Evolutionary conservation across 352 stramenopile species (phyloP).

Genomic region (Pythium sukuiense): DNA sequence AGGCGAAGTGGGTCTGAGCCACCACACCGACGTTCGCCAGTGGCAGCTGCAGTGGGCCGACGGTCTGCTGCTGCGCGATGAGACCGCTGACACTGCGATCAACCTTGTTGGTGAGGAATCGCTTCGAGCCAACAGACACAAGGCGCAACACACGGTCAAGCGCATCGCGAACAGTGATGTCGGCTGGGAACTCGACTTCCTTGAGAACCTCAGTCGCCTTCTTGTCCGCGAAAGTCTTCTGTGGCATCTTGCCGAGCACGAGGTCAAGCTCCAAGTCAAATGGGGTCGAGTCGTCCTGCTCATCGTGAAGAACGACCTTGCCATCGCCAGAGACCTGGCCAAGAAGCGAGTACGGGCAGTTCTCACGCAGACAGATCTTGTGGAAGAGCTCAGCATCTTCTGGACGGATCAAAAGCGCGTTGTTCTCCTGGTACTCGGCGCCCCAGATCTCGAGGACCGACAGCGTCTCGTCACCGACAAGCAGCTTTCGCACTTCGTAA

Average conservation of each 20-base stretch:
- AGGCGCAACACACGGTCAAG: constrained; percentile 95
- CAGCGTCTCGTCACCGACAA: constrained; percentile 97
- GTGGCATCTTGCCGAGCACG: constrained; percentile 98
- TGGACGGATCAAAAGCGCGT: constrained; percentile 94
- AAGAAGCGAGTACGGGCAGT: constrained; percentile 95
- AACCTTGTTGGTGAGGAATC: constrained; percentile 97
- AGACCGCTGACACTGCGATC: constrained; percentile 98
- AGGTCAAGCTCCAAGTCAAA: constrained; percentile 98
- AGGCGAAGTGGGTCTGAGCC: constrained; percentile 94
- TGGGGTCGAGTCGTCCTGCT: constrained; percentile 91
- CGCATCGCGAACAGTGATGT: constrained; percentile 87
- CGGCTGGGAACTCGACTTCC: constrained; percentile 80
- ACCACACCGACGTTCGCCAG: constrained; percentile 97
- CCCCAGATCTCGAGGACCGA: constrained; percentile 99
- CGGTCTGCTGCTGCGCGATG: constrained; percentile 98
- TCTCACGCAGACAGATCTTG: constrained; percentile 96
- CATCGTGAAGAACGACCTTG: constrained; percentile 96
- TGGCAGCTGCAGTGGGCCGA: constrained; percentile 96
- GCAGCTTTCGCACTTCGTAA: constrained; percentile 97
- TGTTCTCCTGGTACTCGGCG: constrained; percentile 99
- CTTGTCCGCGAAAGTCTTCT: constrained; percentile 97
- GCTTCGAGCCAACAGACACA: constrained; percentile 97
- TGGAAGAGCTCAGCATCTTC: constrained; percentile 92
- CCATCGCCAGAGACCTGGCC: constrained; percentile 95
- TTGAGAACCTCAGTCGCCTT: constrained; percentile 56